A percentile compares a stretch with the other conserved stretches of the same genome.
phyloP scores from a whole-genome alignment of 805 yeast genomes.

The Ascoidea asiatica region DNA sequence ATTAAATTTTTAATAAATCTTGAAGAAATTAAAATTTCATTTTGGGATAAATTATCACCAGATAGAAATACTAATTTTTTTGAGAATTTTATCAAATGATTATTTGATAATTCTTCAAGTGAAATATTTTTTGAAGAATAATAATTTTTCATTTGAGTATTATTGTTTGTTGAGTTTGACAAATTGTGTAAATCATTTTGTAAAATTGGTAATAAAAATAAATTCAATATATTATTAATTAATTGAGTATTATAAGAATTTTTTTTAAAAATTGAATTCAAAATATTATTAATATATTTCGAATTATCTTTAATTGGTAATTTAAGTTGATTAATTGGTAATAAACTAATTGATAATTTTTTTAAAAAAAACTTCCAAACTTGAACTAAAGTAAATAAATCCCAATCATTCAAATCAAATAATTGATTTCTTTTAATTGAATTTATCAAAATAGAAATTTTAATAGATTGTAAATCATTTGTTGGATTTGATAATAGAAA shows the following conservation, averaged over 20 bases:
- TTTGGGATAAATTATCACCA: constrained; percentile 34
- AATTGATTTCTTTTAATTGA: constrained; percentile 33
- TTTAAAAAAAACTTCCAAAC: constrained; percentile 29
- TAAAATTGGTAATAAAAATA: constrained; percentile 22
- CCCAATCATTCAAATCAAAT: constrained; percentile 42
- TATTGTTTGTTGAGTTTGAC: constrained; percentile 20
- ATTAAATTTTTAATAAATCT: constrained; percentile 40
- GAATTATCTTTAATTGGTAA: constrained; percentile 41
- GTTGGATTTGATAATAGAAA: constrained; percentile 11
- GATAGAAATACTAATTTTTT: constrained; percentile 40
- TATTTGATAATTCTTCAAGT: background rate
- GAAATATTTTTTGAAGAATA: constrained; percentile 4
- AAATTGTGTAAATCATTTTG: constrained; percentile 27
- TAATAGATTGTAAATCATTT: constrained; percentile 7
- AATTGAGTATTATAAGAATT: constrained; percentile 21
- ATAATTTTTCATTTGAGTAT: constrained; percentile 28
- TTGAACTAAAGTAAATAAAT: constrained; percentile 36
- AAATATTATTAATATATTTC: constrained; percentile 25
- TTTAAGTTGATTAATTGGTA: constrained; percentile 33
- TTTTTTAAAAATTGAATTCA: constrained; percentile 20
- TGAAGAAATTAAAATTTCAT: constrained; percentile 34
- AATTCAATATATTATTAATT: constrained; percentile 9
- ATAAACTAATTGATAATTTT: constrained; percentile 38
- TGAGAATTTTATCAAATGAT: constrained; percentile 18
- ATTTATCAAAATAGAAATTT: constrained; percentile 16